Base-by-base conservation (phyloP, 495 filamentous ascomycete species). In the Sphaerosporella brunnea region DNA sequence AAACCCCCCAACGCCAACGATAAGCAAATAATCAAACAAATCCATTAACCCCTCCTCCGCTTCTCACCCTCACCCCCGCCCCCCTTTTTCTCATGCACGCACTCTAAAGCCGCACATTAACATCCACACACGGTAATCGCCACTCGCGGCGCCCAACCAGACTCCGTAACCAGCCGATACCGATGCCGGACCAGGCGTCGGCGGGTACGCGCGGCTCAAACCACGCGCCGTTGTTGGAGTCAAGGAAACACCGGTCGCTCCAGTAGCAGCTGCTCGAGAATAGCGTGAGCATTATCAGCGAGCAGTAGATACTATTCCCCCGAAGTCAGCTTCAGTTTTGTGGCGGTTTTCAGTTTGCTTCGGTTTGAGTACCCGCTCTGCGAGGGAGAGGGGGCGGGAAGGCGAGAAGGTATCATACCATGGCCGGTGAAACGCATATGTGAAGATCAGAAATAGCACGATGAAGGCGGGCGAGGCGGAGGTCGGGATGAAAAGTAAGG, bases 181-280 rank as follows among this genome's bases (percentile, higher is more conserved):
- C 84, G 34, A 88, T 69, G 0, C 83, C 83, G 0, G 83, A 83
- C 80, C 81, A 85, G 2, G 73, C 66, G 18, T 38, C 64, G 46
- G 57, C 56, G 5, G 44, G 48, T 4, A 63, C 58, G 28, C 75
- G 73, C 13, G 84, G 77, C 38, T 82, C 70, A 63, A 88, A 88
- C 82, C 82, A 90, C 66, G 87, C 82, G 53, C 78, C 67, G 44
- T 70, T 77, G 56, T 68, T 69, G 36, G 86, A 72, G 63, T 90
- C 82, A 59, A 93, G 82, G 67, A 88, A 84, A 63, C 84, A 93
- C 21, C 77, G 77, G 59, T 90, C 83, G 50, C 79, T 81, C 84
- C 84, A 93, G 71, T 87, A 78, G 66, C 84, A 93, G 23, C 82
- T 87, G 13, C 82, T 87, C 38, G 78, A 69, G 68, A 93, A 93